phyloP scores from a whole-genome alignment of 2,329 filamentous ascomycete species.

The Neophaeococcomyces mojaviensis region DNA sequence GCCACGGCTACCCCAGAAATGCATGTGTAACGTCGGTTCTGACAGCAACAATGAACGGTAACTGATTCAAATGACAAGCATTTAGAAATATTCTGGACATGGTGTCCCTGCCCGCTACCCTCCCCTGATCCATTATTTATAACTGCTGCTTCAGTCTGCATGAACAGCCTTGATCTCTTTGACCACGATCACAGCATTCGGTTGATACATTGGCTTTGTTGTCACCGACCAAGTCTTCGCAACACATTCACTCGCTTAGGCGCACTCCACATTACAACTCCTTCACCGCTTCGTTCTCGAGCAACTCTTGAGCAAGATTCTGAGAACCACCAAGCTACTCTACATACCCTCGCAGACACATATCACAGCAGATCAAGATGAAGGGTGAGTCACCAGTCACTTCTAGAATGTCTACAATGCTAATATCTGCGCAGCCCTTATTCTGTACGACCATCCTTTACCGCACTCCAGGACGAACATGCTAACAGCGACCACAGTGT shows the following conservation, averaged over 20 bases:
- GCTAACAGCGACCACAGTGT: constrained; percentile 82
- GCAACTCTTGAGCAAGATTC: neutral
- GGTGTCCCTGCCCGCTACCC: neutral
- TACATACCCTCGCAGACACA: neutral
- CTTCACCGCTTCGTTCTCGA: constrained; percentile 2
- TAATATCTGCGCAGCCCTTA: constrained; percentile 16
- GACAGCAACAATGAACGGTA: neutral
- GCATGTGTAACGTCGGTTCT: neutral
- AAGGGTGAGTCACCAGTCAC: constrained; percentile 33
- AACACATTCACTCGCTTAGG: constrained; percentile 2
- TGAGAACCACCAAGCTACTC: neutral
- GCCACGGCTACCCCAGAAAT: neutral
- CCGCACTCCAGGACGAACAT: constrained; percentile 11
- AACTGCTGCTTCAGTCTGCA: neutral
- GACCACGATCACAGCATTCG: neutral
- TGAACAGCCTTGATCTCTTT: constrained; percentile 3
- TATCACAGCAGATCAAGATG: constrained; percentile 26
- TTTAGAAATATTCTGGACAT: constrained; percentile 3
- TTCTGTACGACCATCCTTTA: constrained; percentile 15
- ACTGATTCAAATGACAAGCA: neutral
- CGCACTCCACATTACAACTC: neutral
- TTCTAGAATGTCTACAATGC: constrained; percentile 8
- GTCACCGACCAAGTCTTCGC: neutral
- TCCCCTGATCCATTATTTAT: constrained; percentile 1
- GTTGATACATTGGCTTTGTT: neutral